A percentile compares a stretch with the other conserved stretches of the same genome.
Evolutionary conservation across 768 basidiomycete species (phyloP).

Genomic region (Trametes meyenii): DNA sequence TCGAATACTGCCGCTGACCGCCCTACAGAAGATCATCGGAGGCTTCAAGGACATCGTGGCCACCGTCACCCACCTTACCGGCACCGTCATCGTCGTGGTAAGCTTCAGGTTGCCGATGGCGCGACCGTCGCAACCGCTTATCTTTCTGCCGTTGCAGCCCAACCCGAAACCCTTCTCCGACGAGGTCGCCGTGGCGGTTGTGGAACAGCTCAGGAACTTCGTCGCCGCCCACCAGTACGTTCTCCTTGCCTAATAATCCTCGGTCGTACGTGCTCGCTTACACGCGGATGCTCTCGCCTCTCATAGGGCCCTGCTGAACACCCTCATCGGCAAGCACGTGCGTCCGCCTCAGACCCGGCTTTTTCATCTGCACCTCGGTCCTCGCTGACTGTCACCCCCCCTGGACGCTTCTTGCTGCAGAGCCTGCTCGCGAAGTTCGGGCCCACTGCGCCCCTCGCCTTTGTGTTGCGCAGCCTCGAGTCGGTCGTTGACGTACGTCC

Average conservation of each 20-base stretch:
- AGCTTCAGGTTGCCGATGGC: too few species aligned
- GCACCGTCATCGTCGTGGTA: neutral
- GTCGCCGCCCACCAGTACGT: slow-evolving; percentile 3
- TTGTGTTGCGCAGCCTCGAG: neutral
- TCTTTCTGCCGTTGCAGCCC: neutral
- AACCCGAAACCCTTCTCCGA: neutral
- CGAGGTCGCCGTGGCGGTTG: neutral
- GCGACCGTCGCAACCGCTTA: neutral
- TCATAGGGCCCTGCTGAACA: neutral
- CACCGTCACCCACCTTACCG: neutral
- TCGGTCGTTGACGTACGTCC: too few species aligned
- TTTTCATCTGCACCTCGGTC: neutral
- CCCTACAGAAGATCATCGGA: neutral
- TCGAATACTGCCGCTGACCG: neutral
- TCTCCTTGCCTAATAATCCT: neutral
- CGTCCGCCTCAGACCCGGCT: too few species aligned
- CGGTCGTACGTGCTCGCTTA: neutral
- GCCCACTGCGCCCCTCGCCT: neutral
- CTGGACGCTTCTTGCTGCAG: neutral
- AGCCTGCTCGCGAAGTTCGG: neutral
- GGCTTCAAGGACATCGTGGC: neutral
- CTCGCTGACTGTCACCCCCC: neutral
- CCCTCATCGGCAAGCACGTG: slow-evolving; percentile 5
- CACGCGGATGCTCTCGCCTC: neutral
- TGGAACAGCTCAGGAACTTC: neutral